Conservation (phyloP, 768 basidiomycete genomes). For the Brasilioporus rufonigricans region DNA sequence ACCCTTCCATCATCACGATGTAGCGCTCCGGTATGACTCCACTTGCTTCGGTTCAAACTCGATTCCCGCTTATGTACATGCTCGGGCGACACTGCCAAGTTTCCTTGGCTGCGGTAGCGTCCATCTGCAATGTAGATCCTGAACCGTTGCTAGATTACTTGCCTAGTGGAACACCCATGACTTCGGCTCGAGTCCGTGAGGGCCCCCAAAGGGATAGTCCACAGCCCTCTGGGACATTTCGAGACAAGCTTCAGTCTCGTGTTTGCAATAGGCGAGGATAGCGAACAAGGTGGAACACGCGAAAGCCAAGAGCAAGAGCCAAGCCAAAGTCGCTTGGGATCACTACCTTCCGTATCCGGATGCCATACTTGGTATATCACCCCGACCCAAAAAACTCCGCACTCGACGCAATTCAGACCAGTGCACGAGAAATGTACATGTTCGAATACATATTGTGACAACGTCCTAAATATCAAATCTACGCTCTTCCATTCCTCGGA, state of each 20-base stretch:
- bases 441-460: background rate
- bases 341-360: conserved; percentile 18
- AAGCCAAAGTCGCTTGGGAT: conserved; percentile 6
- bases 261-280: no score
- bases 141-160: no score
- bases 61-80: background rate
- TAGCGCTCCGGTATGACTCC: conserved; percentile 3
- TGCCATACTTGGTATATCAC: background rate
- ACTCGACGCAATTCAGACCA: no score
- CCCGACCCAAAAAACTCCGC: no score
- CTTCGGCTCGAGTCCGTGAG: no score
- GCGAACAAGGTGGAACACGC: no score
- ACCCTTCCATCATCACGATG: conserved; percentile 1
- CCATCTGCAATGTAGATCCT: background rate
- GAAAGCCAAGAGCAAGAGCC: conserved; percentile 8
- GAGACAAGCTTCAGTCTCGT: no score
- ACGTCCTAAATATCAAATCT: conserved; percentile 33
- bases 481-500: conserved; percentile 33
- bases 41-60: background rate
- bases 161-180: no score
- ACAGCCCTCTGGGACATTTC: no score
- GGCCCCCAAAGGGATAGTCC: no score
- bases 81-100: background rate
- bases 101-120: background rate
- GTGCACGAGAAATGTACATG: no score